Conservation (phyloP, 75 land plant genomes). For the Cunninghamia lanceolata region DNA sequence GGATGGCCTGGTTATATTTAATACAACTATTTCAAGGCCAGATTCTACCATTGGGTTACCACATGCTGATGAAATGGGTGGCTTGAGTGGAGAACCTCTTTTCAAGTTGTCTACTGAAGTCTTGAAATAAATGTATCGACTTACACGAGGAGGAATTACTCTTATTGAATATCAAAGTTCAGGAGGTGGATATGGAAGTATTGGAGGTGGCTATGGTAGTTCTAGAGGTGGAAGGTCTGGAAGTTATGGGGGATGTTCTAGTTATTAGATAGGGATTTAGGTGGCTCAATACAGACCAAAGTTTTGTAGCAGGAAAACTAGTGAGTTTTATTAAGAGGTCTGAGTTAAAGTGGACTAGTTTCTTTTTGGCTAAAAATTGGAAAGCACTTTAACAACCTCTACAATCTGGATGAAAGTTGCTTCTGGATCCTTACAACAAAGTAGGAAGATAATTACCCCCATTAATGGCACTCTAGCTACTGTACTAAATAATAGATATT, state of each 20-base stretch:
- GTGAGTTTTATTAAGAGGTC: too few relatives aligned
- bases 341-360: too few relatives aligned
- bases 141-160: too few relatives aligned
- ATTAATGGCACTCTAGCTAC: background rate
- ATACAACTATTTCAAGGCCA: conserved; percentile 94
- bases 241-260: background rate
- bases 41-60: conserved; percentile 62
- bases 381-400: background rate
- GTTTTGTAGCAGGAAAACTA: background rate
- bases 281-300: background rate
- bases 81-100: conserved; percentile 95
- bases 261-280: background rate
- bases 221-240: background rate
- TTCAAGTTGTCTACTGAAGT: conserved; percentile 75
- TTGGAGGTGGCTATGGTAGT: too few relatives aligned
- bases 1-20: conserved; percentile 94
- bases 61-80: conserved; percentile 80
- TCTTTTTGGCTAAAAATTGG: background rate
- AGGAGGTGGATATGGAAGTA: too few relatives aligned
- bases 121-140: conserved; percentile 83
- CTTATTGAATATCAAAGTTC: too few relatives aligned
- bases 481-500: too few relatives aligned
- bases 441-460: background rate
- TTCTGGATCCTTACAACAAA: background rate
- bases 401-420: background rate